A percentile compares a stretch with the other conserved stretches of the same genome.
Conservation (phyloP, 2,329 filamentous ascomycete genomes). For the Epicoccum nigrum region DNA sequence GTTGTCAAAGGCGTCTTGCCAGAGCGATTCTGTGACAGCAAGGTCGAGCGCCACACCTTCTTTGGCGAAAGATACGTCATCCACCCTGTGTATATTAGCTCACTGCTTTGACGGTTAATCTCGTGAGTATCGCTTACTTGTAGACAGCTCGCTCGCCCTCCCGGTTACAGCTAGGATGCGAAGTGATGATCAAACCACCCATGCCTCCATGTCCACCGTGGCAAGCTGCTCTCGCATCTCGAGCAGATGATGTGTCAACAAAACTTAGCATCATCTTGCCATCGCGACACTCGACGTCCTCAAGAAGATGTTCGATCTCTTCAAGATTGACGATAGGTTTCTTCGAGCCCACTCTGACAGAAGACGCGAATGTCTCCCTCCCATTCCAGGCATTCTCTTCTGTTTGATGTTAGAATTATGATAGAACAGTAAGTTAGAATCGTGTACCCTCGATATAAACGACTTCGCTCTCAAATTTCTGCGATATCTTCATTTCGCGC, state of each 20-base stretch:
- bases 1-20: conserved; percentile 39
- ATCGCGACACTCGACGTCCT: conserved; percentile 35
- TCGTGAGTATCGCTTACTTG: conserved; percentile 19
- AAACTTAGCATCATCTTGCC: conserved; percentile 41
- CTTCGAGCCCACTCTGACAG: conserved; percentile 40
- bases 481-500: conserved; percentile 34
- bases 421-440: background rate
- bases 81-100: conserved; percentile 18
- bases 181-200: conserved; percentile 46
- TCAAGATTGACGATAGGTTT: conserved; percentile 44
- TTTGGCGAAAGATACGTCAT: conserved; percentile 27
- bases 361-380: conserved; percentile 42
- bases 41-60: conserved; percentile 37
- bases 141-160: conserved; percentile 46
- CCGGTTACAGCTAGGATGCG: conserved; percentile 45
- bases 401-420: conserved; percentile 11
- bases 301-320: conserved; percentile 45
- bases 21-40: conserved; percentile 29
- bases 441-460: conserved; percentile 43
- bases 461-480: conserved; percentile 36
- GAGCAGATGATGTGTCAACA: conserved; percentile 28
- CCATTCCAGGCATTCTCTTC: conserved; percentile 33
- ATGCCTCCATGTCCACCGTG: conserved; percentile 22
- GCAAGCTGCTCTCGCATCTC: conserved; percentile 36
- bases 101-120: conserved; percentile 1